Base-by-base conservation (phyloP, 2,329 filamentous ascomycete species). In the Xylaria sp. region DNA sequence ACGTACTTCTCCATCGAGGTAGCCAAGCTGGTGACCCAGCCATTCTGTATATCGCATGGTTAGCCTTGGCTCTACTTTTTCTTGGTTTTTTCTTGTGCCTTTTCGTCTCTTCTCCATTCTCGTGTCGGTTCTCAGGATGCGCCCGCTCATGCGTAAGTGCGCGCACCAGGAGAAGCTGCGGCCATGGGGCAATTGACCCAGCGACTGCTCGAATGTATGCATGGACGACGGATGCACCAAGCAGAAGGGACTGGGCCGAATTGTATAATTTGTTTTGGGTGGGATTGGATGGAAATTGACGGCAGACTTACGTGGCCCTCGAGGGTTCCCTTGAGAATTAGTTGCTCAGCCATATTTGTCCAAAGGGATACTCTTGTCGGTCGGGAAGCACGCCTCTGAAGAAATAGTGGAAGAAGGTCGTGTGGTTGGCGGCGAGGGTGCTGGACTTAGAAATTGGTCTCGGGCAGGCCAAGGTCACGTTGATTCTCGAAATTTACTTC, bases 1-100 rank as follows among this genome's bases (percentile, higher is more conserved):
- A 80, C 91, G 83, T 91, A 97, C 94, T 98, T 98, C 92, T 98
- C 95, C 87, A 98, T 92, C 80, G 95, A 98, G 84, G 95, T 98
- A 80, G 95, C 95, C 87, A 98, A 90, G 88, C 90, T 94, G 86
- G 95, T 98, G 88, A 98, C 95, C 95, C 95, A 98, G 90, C 95
- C 95, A 89, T 92, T 96, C 88, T 90, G 78, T 75, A 75, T 60
- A 61, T 18, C n/a, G 37, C 10, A n/a, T 28, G 37, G 65, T 71
- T 63, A 71, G 66, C 37, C 1, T 18, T 32, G n/a, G 2, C 34
- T 32, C 23, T 12, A 23, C 18, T 32, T 34, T 7, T 34, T 46
- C 6, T 15, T 46, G n/a, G n/a, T 1, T 18, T 46, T 46, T 1
- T 18, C 2, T 32, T 25, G 23, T 3, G 25, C 32, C 23, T 7